A percentile compares a stretch with the other conserved stretches of the same genome.
phyloP scores from a whole-genome alignment of 1,284 basidiomycete genomes.

The Heterobasidion irregulare region DNA sequence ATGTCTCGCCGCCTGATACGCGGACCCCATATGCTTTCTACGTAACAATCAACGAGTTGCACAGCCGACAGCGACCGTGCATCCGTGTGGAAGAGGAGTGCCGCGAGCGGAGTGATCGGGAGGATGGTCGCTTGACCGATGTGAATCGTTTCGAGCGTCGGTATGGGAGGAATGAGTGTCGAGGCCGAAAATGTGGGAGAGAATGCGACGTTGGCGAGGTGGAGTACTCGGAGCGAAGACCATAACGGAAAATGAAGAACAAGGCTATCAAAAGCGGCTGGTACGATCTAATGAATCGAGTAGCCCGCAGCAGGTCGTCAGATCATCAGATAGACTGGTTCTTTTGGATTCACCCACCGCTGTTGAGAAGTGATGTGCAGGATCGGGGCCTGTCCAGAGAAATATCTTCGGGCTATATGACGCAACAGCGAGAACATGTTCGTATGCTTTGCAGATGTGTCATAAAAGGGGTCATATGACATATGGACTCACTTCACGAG shows the following conservation, averaged over 20 bases:
- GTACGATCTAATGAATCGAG: no score
- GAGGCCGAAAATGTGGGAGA: background rate
- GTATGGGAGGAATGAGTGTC: conserved; percentile 25
- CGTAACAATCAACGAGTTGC: conserved; percentile 44
- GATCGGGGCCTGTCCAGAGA: no score
- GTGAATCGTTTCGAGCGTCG: conserved; percentile 31
- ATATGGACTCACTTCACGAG: background rate
- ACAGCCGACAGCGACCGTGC: conserved; percentile 25
- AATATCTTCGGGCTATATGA: no score
- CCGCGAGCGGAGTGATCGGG: conserved; percentile 28
- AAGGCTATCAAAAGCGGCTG: no score
- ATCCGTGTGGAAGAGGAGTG: conserved; percentile 23
- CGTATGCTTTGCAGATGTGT: no score
- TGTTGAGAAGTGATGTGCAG: no score
- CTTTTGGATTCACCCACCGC: no score
- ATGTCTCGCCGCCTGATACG: conserved; percentile 32
- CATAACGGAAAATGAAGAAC: no score
- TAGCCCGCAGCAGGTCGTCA: no score
- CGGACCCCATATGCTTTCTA: conserved; percentile 48
- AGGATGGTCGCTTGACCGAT: conserved; percentile 43
- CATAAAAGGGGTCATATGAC: conserved; percentile 9
- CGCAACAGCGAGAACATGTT: no score
- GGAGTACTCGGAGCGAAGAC: conserved; percentile 8
- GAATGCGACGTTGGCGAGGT: conserved; percentile 13
- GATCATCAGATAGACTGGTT: no score